Evolutionary conservation across 192 early-diverging fungal species (phyloP).

Genomic region (Backusella sp.): DNA sequence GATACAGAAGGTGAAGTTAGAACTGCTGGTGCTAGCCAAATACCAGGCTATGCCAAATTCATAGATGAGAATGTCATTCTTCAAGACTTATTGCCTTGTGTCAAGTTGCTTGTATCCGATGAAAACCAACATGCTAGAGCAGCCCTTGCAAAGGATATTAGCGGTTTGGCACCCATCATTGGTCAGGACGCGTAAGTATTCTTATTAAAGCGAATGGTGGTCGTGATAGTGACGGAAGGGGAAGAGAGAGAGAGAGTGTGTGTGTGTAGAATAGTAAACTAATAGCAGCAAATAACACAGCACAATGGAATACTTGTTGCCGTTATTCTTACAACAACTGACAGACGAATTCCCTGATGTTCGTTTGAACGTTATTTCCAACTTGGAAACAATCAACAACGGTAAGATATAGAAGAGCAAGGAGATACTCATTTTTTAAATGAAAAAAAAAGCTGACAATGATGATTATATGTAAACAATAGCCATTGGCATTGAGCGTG

Average conservation of each 20-base stretch:
- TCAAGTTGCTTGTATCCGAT: slow-evolving; percentile 94
- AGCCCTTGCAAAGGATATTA: slow-evolving; percentile 94
- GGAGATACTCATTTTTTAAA: neutral
- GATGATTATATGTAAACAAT: neutral
- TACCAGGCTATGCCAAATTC: slow-evolving; percentile 72
- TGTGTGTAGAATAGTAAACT: neutral
- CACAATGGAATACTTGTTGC: slow-evolving; percentile 92
- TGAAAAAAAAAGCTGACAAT: neutral
- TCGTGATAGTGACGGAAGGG: neutral
- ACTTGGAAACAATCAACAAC: slow-evolving; percentile 93
- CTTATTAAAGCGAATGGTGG: neutral
- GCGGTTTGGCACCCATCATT: slow-evolving; percentile 91
- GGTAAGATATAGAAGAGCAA: slow-evolving; percentile 40
- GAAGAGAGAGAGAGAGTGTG: neutral
- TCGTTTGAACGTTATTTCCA: slow-evolving; percentile 97
- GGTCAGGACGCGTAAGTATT: slow-evolving; percentile 82
- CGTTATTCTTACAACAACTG: slow-evolving; percentile 93
- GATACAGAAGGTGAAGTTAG: slow-evolving; percentile 98
- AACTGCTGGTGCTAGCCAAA: slow-evolving; percentile 90
- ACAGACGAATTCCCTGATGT: slow-evolving; percentile 98
- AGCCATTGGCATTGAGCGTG: slow-evolving; percentile 95
- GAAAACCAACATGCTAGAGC: slow-evolving; percentile 95
- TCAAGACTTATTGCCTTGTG: slow-evolving; percentile 81
- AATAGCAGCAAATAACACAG: slow-evolving; percentile 32
- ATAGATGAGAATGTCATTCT: slow-evolving; percentile 80